Conservation (phyloP, 108 stramenopile genomes). For the Skeletonema tropicum region DNA sequence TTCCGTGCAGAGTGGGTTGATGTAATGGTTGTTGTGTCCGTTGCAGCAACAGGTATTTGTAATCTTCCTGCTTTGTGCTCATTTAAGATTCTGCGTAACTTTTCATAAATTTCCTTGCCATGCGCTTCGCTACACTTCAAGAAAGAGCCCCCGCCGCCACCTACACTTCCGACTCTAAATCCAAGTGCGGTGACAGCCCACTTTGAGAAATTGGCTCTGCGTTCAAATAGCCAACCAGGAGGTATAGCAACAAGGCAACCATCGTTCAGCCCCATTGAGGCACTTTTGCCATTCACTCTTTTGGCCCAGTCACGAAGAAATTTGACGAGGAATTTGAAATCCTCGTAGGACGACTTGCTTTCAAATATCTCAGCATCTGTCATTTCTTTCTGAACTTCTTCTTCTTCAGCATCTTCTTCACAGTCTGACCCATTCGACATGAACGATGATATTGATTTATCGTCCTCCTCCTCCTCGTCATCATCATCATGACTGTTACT, state of each 20-base stretch:
- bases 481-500: conserved; percentile 3
- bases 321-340: conserved; percentile 72
- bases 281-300: conserved; percentile 24
- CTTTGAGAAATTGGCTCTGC: conserved; percentile 52
- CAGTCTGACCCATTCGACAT: conserved; percentile 12
- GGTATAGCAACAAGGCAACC: conserved; percentile 72
- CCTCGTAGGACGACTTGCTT: conserved; percentile 67
- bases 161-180: conserved; percentile 63
- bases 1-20: background rate
- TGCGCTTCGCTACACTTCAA: conserved; percentile 32
- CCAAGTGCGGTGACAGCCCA: conserved; percentile 64
- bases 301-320: conserved; percentile 42
- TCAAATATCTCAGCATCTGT: conserved; percentile 49
- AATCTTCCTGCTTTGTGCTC: conserved; percentile 42
- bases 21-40: background rate
- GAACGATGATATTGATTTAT: conserved; percentile 9
- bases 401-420: conserved; percentile 17
- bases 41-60: background rate
- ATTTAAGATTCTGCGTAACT: conserved; percentile 32
- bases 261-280: conserved; percentile 50
- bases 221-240: conserved; percentile 51
- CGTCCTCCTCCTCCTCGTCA: conserved; percentile 18
- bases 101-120: conserved; percentile 26
- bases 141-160: conserved; percentile 46
- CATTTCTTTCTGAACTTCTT: conserved; percentile 7